These are phyloP conservation scores for Persicaria maculosa DNA, from an alignment of 148 eudicot genomes.

Conservation along the genomic window DNA sequence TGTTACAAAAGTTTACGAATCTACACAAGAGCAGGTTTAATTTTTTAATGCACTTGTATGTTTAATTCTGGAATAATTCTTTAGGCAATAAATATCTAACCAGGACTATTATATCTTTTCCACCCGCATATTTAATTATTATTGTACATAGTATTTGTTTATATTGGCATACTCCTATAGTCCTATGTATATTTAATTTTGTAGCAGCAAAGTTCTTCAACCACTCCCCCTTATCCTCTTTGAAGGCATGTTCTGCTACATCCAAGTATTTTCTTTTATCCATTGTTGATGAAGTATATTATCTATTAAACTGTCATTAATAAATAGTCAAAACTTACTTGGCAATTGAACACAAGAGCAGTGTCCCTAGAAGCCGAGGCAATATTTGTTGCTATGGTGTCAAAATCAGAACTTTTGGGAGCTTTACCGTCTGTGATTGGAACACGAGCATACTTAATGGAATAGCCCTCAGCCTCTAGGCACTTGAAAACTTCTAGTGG, in stretches of 20 bases:
- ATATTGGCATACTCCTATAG: neutral
- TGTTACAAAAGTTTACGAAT: neutral
- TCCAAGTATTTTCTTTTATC: neutral
- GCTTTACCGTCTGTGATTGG: slow-evolving; percentile 99
- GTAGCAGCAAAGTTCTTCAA: too few species aligned
- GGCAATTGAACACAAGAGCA: slow-evolving; percentile 97
- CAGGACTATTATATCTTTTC: neutral
- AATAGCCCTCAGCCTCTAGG: slow-evolving; percentile 69
- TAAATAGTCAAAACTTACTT: slow-evolving; percentile 39
- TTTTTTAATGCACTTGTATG: neutral
- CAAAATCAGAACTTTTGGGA: slow-evolving; percentile 96
- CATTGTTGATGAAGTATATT: neutral
- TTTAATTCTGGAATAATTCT: neutral
- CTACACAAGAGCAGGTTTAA: neutral
- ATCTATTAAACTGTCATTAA: neutral
- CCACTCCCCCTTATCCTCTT: too few species aligned
- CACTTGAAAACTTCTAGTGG: slow-evolving; percentile 78
- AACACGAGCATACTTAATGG: slow-evolving; percentile 88
- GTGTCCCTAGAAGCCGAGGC: slow-evolving; percentile 72
- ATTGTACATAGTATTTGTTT: neutral
- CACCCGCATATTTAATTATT: neutral
- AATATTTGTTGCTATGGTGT: slow-evolving; percentile 61
- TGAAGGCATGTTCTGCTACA: neutral
- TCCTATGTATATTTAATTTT: neutral
- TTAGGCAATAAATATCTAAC: neutral